Evolutionary conservation across 2,329 filamentous ascomycete species (phyloP).

Genomic region (Pseudofabraea citricarpa): DNA sequence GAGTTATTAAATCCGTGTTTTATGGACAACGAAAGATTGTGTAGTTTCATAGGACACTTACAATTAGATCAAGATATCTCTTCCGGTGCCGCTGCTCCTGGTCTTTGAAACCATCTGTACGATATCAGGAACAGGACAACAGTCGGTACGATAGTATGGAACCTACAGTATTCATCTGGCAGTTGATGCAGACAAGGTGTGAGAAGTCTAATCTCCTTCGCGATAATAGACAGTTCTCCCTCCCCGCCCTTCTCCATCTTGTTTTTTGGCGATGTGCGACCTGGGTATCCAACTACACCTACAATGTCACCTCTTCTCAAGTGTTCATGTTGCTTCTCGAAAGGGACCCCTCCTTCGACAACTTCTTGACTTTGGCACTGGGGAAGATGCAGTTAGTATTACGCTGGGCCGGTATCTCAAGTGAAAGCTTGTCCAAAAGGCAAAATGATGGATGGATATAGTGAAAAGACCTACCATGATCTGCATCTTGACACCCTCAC

Average conservation of each 20-base stretch:
- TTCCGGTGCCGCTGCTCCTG: constrained; percentile 90
- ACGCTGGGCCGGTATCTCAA: too few relatives aligned
- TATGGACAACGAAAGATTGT: too few relatives aligned
- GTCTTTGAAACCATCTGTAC: constrained; percentile 94
- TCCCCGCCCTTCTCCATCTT: constrained; percentile 73
- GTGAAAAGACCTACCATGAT: too few relatives aligned
- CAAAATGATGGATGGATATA: too few relatives aligned
- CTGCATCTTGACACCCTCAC: constrained; percentile 75
- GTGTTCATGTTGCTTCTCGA: constrained; percentile 84
- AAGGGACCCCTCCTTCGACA: constrained; percentile 58
- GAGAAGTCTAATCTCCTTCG: constrained; percentile 77
- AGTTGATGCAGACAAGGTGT: constrained; percentile 89
- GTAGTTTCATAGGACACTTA: too few relatives aligned
- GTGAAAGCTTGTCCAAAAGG: too few relatives aligned
- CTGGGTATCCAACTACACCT: constrained; percentile 78
- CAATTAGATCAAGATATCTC: constrained; percentile 92
- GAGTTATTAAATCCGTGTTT: too few relatives aligned
- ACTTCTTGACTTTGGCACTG: constrained; percentile 82
- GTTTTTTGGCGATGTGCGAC: constrained; percentile 84
- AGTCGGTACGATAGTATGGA: too few relatives aligned
- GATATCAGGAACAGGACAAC: too few relatives aligned
- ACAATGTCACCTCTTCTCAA: constrained; percentile 91
- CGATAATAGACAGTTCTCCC: constrained; percentile 92
- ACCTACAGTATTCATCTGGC: constrained; percentile 85
- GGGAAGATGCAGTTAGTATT: too few relatives aligned